A percentile compares a stretch with the other conserved stretches of the same genome.
Evolutionary conservation across 2,329 filamentous ascomycete species (phyloP).

Genomic region (Blumeria hordei): DNA sequence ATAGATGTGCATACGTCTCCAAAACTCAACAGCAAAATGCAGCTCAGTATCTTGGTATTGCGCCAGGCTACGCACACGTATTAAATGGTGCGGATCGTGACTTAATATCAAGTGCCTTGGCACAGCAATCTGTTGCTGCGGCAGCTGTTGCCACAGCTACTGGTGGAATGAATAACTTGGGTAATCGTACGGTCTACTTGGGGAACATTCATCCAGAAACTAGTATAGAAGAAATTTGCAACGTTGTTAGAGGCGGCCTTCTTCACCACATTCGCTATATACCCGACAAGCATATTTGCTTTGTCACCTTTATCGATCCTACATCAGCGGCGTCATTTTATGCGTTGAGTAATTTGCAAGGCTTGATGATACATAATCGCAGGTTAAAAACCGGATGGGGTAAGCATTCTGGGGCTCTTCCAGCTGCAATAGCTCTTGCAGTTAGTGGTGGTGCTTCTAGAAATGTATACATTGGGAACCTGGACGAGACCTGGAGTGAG

Average conservation of each 20-base stretch:
- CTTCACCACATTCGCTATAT: constrained; percentile 98
- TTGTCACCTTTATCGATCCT: constrained; percentile 97
- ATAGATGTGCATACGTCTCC: constrained; percentile 92
- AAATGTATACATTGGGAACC: constrained; percentile 93
- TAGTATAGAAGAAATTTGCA: constrained; percentile 98
- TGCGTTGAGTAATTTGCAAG: constrained; percentile 87
- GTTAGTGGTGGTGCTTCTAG: constrained; percentile 93
- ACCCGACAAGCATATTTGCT: constrained; percentile 98
- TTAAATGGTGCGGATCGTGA: constrained; percentile 90
- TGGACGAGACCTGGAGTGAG: constrained; percentile 94
- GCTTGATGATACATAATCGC: constrained; percentile 96
- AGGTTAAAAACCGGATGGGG: constrained; percentile 98
- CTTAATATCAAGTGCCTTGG: constrained; percentile 83
- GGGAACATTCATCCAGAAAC: constrained; percentile 98
- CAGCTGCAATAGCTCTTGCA: constrained; percentile 82
- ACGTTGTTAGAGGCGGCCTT: constrained; percentile 84
- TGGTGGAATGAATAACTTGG: constrained; percentile 89
- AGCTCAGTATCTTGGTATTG: constrained; percentile 90
- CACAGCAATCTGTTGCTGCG: constrained; percentile 91
- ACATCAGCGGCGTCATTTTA: constrained; percentile 96
- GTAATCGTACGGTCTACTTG: constrained; percentile 91
- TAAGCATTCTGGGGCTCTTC: constrained; percentile 91
- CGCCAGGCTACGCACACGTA: constrained; percentile 87
- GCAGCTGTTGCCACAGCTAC: constrained; percentile 91
- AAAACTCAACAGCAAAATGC: constrained; percentile 99